phyloP scores from a whole-genome alignment of 169 alveolate species.

The Plasmodium relictum region DNA sequence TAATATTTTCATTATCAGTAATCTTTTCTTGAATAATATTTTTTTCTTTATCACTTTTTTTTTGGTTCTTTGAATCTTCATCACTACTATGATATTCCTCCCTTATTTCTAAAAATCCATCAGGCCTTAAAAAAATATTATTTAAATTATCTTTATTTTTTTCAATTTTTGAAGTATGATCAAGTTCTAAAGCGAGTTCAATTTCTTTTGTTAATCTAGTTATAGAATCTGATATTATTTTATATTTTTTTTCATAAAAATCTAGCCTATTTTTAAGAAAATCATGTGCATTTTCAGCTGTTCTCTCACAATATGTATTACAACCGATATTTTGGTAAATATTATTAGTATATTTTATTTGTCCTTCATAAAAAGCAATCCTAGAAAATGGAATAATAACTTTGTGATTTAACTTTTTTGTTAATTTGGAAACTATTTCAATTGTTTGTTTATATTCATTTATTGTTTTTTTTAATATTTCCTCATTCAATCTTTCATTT shows the following conservation, averaged over 20 bases:
- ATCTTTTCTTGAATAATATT: too few species aligned
- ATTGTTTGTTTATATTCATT: slow-evolving; percentile 54
- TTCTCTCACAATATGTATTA: slow-evolving; percentile 64
- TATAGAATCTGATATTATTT: slow-evolving; percentile 17
- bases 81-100: slow-evolving; percentile 67
- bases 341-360: slow-evolving; percentile 63
- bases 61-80: not conserved
- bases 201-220: slow-evolving; percentile 49
- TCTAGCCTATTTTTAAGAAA: slow-evolving; percentile 28
- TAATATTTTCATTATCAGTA: not conserved
- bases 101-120: slow-evolving; percentile 51
- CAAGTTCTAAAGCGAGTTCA: slow-evolving; percentile 51
- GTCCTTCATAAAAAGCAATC: slow-evolving; percentile 64
- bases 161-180: not conserved
- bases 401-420: slow-evolving; percentile 46
- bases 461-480: slow-evolving; percentile 43
- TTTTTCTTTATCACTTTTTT: not conserved
- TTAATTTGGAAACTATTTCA: slow-evolving; percentile 11
- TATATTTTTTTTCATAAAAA: slow-evolving; percentile 31
- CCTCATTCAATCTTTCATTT: slow-evolving; percentile 55
- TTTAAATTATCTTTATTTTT: not conserved
- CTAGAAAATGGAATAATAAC: slow-evolving; percentile 52
- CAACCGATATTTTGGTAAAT: slow-evolving; percentile 57
- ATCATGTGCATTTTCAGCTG: slow-evolving; percentile 39
- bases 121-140: slow-evolving; percentile 48